These are phyloP conservation scores for Marasmius fiardii DNA, from an alignment of 1,284 basidiomycete genomes.

Conservation along the genomic window DNA sequence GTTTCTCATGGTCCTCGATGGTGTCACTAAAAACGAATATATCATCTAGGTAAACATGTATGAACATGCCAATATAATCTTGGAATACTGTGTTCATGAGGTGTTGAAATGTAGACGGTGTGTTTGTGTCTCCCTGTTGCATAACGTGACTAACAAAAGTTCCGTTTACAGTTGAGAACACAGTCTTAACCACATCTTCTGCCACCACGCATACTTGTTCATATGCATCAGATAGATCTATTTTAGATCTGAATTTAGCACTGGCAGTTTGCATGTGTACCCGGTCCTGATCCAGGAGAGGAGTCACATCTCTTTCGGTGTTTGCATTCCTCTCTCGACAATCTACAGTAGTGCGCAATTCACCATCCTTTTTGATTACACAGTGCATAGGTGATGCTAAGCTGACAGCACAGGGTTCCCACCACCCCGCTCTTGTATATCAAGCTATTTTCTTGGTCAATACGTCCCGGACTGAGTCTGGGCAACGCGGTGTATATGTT, in stretches of 20 bases:
- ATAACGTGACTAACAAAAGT: too few species aligned
- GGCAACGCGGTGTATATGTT: neutral
- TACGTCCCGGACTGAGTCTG: neutral
- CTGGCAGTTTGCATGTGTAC: neutral
- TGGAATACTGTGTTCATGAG: constrained; percentile 23
- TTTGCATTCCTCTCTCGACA: neutral
- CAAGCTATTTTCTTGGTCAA: neutral
- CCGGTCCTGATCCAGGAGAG: neutral
- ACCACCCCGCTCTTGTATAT: neutral
- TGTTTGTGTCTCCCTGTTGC: neutral
- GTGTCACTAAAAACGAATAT: too few species aligned
- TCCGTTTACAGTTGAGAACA: too few species aligned
- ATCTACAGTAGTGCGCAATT: neutral
- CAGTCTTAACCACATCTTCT: too few species aligned
- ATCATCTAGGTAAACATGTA: too few species aligned
- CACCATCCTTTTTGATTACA: neutral
- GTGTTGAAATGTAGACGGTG: constrained; percentile 17
- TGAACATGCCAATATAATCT: too few species aligned
- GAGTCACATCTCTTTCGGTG: neutral
- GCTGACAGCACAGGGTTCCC: neutral
- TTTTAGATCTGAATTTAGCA: too few species aligned
- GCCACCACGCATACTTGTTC: too few species aligned
- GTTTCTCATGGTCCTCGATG: too few species aligned
- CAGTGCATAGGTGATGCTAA: too few species aligned
- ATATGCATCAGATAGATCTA: too few species aligned